These are phyloP conservation scores for Eucalyptus globulus DNA, from an alignment of 345 rosid species.

Conservation along the genomic window DNA sequence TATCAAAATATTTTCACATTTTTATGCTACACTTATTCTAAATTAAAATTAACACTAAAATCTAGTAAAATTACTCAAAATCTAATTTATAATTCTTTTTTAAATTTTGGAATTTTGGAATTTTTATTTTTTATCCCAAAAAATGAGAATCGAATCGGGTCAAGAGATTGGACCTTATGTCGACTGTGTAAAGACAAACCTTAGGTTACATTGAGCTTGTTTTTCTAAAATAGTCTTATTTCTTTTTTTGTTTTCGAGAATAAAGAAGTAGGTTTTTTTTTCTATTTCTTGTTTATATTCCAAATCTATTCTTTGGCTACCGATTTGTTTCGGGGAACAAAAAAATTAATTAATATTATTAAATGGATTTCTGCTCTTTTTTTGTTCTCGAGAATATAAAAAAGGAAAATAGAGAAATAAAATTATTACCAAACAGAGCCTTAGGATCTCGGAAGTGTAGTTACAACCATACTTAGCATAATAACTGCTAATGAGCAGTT, in stretches of 20 bases:
- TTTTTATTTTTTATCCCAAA: no score
- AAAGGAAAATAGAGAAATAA: no score
- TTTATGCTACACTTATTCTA: no score
- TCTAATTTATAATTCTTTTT: no score
- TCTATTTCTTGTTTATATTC: no score
- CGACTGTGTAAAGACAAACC: not conserved
- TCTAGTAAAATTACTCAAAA: not conserved
- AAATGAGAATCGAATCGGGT: no score
- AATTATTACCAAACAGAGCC: not conserved
- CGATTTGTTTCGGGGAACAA: fast-evolving
- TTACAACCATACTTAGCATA: not conserved
- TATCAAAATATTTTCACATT: not conserved
- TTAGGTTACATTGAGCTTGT: not conserved
- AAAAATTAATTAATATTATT: no score
- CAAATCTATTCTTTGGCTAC: fast-evolving
- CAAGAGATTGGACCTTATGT: not conserved
- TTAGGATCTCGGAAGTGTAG: no score
- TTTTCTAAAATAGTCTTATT: no score
- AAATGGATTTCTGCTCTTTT: not conserved
- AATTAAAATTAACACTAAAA: not conserved
- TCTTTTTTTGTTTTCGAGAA: not conserved
- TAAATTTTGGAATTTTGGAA: fast-evolving
- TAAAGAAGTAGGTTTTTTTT: not conserved
- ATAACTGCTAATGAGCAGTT: not conserved
- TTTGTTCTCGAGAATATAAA: fast-evolving